phyloP scores from a whole-genome alignment of 2,329 filamentous ascomycete genomes.

The Aspergillus udagawae region DNA sequence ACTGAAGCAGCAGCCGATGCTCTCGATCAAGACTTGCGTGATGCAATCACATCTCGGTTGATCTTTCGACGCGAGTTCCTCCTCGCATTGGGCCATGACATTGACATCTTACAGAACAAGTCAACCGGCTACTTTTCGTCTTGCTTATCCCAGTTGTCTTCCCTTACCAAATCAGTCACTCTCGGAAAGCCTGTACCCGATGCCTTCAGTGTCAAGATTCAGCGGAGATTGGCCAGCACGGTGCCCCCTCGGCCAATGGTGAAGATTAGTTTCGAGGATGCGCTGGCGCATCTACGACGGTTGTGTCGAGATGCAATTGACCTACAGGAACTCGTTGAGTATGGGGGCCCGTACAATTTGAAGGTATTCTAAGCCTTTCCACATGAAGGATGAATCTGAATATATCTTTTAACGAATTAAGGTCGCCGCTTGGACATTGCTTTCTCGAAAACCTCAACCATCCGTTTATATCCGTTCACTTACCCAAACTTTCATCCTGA shows the following conservation, averaged over 20 bases:
- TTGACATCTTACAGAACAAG: slow-evolving; percentile 27
- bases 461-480: slow-evolving; percentile 78
- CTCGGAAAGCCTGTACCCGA: slow-evolving; percentile 65
- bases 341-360: slow-evolving; percentile 64
- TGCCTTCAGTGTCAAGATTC: slow-evolving; percentile 87
- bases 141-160: slow-evolving; percentile 45
- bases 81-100: slow-evolving; percentile 36
- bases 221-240: slow-evolving; percentile 86
- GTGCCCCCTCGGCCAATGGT: slow-evolving; percentile 91
- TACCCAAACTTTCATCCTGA: slow-evolving; percentile 71
- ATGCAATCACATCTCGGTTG: slow-evolving; percentile 63
- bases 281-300: slow-evolving; percentile 64
- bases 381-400: slow-evolving; percentile 7
- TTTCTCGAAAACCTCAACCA: slow-evolving; percentile 76
- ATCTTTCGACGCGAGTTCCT: slow-evolving; percentile 56
- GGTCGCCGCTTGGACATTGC: slow-evolving; percentile 71
- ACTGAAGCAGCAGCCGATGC: slow-evolving; percentile 38
- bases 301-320: slow-evolving; percentile 71
- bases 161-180: slow-evolving; percentile 56
- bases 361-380: slow-evolving; percentile 50
- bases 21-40: slow-evolving; percentile 35
- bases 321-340: slow-evolving; percentile 63
- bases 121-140: slow-evolving; percentile 26
- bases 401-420: slow-evolving; percentile 30
- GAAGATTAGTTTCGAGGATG: slow-evolving; percentile 66